phyloP scores from a whole-genome alignment of 345 rosid species.

The Eucalyptus curtisii region DNA sequence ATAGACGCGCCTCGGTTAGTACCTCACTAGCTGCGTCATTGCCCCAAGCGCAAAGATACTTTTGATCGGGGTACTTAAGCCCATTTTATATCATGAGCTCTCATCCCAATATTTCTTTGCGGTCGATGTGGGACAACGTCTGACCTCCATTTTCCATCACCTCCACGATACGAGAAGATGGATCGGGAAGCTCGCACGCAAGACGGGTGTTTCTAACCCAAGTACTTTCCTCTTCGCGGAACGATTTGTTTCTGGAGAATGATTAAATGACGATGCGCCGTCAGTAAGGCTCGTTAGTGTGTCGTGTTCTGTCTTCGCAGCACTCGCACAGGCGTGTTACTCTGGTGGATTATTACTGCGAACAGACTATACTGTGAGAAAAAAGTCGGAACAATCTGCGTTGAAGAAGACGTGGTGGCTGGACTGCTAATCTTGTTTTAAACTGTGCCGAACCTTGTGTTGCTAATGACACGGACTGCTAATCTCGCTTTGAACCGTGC shows the following conservation, averaged over 20 bases:
- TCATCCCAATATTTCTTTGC: neutral
- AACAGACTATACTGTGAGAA: neutral
- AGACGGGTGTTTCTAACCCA: neutral
- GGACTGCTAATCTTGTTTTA: neutral
- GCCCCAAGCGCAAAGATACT: conserved; percentile 9
- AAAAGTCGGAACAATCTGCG: neutral
- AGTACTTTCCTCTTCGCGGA: neutral
- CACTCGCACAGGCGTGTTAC: neutral
- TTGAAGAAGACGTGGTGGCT: neutral
- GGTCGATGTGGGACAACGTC: neutral
- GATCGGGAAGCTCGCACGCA: neutral
- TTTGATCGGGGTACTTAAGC: rapidly evolving
- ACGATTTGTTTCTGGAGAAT: neutral
- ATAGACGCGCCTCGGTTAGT: conserved; percentile 29
- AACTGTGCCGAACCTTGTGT: neutral
- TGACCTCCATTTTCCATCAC: neutral
- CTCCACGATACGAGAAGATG: neutral
- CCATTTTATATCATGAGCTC: neutral
- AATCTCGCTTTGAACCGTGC: too few relatives aligned
- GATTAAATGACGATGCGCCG: neutral
- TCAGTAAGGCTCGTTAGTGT: neutral
- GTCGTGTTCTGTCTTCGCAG: neutral
- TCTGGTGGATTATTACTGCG: neutral
- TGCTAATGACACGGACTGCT: neutral
- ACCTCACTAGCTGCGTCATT: conserved; percentile 35